Evolutionary conservation across 1,284 basidiomycete species (phyloP).

Genomic region (Sporisorium exsertum): DNA sequence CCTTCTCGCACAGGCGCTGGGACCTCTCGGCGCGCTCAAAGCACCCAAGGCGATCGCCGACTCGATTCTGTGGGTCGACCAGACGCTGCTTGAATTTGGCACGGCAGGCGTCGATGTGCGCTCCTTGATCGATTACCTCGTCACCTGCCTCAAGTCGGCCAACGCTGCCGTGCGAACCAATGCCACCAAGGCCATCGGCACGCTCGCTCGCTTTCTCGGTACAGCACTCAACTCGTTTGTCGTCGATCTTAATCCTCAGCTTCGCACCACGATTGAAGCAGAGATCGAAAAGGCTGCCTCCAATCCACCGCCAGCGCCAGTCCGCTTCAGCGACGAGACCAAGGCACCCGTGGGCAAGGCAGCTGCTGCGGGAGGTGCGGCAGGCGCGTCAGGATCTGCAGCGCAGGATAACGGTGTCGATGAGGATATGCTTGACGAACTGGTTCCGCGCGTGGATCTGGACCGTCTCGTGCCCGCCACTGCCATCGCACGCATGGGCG

Average conservation of each 20-base stretch:
- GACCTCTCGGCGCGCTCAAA: slow-evolving; percentile 72
- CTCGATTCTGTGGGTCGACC: slow-evolving; percentile 88
- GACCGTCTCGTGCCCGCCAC: slow-evolving; percentile 88
- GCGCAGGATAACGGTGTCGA: slow-evolving; percentile 43
- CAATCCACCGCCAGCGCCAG: slow-evolving; percentile 82
- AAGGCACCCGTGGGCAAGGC: slow-evolving; percentile 31
- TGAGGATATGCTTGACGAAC: slow-evolving; percentile 76
- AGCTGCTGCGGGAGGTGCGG: slow-evolving; percentile 8
- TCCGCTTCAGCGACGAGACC: slow-evolving; percentile 53
- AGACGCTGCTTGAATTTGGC: slow-evolving; percentile 90
- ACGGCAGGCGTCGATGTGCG: slow-evolving; percentile 86
- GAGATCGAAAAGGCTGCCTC: slow-evolving; percentile 96
- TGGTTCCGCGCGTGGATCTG: slow-evolving; percentile 94
- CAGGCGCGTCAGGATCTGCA: slow-evolving; percentile 8
- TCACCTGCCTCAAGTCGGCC: slow-evolving; percentile 87
- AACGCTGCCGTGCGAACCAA: slow-evolving; percentile 93
- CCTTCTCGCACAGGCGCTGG: slow-evolving; percentile 81
- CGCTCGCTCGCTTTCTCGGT: slow-evolving; percentile 90
- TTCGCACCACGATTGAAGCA: slow-evolving; percentile 87
- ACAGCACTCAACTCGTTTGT: slow-evolving; percentile 89
- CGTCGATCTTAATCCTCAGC: slow-evolving; percentile 92
- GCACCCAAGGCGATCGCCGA: slow-evolving; percentile 97
- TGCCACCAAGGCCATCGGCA: slow-evolving; percentile 93
- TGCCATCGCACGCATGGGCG: slow-evolving; percentile 86
- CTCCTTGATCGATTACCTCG: slow-evolving; percentile 89